Percentiles rank a stretch among this genome's conserved stretches.
Evolutionary conservation across 768 basidiomycete species (phyloP).

Genomic region (Russula ochroleuca): DNA sequence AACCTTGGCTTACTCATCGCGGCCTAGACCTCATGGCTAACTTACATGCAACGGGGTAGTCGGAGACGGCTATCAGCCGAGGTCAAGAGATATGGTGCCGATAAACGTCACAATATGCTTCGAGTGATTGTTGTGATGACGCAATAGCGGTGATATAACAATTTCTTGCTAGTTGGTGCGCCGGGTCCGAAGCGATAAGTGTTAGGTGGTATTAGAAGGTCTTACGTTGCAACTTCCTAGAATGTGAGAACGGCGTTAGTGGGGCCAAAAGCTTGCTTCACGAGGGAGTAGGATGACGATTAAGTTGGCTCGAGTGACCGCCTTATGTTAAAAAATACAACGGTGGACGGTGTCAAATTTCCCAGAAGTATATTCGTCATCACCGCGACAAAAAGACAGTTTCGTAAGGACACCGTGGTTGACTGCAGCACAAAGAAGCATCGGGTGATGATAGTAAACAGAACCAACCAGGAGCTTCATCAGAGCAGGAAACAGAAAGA

Average conservation of each 20-base stretch:
- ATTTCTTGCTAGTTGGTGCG: neutral
- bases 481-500: neutral
- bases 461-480: neutral
- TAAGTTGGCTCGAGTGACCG: too few species aligned
- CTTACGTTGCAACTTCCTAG: neutral
- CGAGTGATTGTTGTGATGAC: too few species aligned
- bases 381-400: neutral
- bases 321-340: neutral
- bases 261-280: neutral
- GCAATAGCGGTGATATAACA: too few species aligned
- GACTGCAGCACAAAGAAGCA: neutral
- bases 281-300: neutral
- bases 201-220: neutral
- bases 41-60: neutral
- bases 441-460: neutral
- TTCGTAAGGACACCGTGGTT: neutral
- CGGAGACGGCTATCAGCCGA: neutral
- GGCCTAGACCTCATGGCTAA: neutral
- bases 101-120: neutral
- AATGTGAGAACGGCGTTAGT: neutral
- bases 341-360: too few species aligned
- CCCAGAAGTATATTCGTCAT: neutral
- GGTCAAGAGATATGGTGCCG: neutral
- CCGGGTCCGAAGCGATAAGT: neutral
- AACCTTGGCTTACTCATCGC: neutral